phyloP scores from a whole-genome alignment of 192 early-diverging fungal genomes.

The Linderina pennispora region DNA sequence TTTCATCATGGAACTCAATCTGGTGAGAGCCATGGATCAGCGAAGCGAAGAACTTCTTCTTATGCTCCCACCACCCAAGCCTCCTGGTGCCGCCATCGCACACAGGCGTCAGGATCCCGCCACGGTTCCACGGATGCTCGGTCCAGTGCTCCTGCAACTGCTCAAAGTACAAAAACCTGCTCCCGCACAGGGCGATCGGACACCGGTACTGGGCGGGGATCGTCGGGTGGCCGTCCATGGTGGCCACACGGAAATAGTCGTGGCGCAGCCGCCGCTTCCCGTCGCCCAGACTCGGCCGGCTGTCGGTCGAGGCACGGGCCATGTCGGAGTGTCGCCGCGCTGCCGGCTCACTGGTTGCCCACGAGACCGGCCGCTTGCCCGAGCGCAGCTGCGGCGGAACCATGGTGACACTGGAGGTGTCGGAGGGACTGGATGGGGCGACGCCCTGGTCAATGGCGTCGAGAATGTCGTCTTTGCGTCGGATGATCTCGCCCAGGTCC shows the following conservation, averaged over 20 bases:
- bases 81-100: slow-evolving; percentile 29
- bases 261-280: slow-evolving; percentile 18
- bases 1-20: slow-evolving; percentile 23
- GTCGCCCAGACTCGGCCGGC: neutral
- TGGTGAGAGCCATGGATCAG: slow-evolving; percentile 8
- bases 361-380: neutral
- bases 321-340: neutral
- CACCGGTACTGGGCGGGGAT: slow-evolving; percentile 16
- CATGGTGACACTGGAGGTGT: neutral
- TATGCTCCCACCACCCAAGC: slow-evolving; percentile 41
- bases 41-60: slow-evolving; percentile 31
- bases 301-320: neutral
- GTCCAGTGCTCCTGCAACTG: slow-evolving; percentile 32
- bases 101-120: slow-evolving; percentile 33
- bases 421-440: neutral
- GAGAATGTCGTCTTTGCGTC: slow-evolving; percentile 14
- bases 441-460: neutral
- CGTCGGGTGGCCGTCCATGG: slow-evolving; percentile 22
- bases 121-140: slow-evolving; percentile 35
- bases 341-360: too few species aligned
- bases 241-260: slow-evolving; percentile 35
- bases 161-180: slow-evolving; percentile 16
- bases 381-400: too few species aligned
- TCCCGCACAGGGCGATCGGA: slow-evolving; percentile 22
- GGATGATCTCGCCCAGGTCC: slow-evolving; percentile 30